A percentile compares a stretch with the other conserved stretches of the same genome.
Conservation (phyloP, 306 rosid species). For the Acacia melanoxylon region DNA sequence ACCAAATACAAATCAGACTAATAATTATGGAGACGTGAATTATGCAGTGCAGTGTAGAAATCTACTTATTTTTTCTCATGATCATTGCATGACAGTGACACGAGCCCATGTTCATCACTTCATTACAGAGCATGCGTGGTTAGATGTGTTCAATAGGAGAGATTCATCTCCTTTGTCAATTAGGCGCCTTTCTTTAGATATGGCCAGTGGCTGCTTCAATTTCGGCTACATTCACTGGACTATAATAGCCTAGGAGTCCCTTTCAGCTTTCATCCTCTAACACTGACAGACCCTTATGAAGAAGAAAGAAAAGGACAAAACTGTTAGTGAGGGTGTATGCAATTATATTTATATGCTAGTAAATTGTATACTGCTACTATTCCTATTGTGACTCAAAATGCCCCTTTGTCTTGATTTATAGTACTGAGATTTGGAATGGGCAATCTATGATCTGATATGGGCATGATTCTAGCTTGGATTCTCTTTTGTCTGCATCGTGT, state of each 20-base stretch:
- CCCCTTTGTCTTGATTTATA: background rate
- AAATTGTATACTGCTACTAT: background rate
- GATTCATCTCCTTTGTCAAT: slow-evolving; percentile 6
- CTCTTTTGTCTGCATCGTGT: background rate
- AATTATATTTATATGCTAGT: background rate
- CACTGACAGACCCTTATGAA: background rate
- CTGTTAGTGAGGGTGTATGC: background rate
- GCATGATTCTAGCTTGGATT: background rate
- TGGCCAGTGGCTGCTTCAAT: background rate
- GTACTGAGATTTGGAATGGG: background rate
- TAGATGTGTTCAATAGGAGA: background rate
- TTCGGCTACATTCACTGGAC: background rate
- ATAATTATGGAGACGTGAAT: background rate
- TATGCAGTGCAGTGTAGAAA: background rate
- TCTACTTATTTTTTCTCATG: background rate
- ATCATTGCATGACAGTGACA: background rate
- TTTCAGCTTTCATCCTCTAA: background rate
- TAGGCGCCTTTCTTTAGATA: background rate
- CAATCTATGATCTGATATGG: background rate
- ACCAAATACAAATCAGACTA: background rate
- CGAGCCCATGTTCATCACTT: background rate
- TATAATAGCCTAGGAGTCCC: background rate
- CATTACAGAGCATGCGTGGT: background rate
- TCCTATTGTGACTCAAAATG: background rate
- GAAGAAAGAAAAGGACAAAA: slow-evolving; percentile 1